Percentiles rank a stretch among this genome's conserved stretches.
These are phyloP conservation scores for Insectozyma bohioensis DNA, from an alignment of 1,139 yeast genomes.

Conservation along the genomic window DNA sequence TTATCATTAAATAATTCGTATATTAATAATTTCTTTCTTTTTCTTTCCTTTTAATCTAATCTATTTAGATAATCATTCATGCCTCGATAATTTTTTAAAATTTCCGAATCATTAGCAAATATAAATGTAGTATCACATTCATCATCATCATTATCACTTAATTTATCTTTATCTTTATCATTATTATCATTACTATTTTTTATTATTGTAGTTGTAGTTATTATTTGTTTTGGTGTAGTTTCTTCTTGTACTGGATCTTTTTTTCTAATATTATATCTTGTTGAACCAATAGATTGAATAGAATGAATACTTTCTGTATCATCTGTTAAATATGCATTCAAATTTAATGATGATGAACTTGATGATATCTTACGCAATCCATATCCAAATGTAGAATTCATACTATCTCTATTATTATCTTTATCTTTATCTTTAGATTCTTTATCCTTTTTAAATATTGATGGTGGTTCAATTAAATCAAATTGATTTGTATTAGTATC, in stretches of 20 bases:
- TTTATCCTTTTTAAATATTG: conserved; percentile 23
- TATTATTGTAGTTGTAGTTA: too few relatives aligned
- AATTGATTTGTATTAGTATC: too few relatives aligned
- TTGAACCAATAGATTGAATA: conserved; percentile 7
- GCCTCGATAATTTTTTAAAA: conserved; percentile 16
- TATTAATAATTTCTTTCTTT: background rate
- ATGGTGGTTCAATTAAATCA: conserved; percentile 41
- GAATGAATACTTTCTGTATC: conserved; percentile 19
- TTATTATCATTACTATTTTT: conserved; percentile 8
- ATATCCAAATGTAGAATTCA: conserved; percentile 16
- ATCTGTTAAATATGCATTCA: conserved; percentile 47
- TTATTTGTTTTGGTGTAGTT: too few relatives aligned
- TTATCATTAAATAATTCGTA: background rate
- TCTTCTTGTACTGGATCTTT: conserved; percentile 7
- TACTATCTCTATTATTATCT: background rate
- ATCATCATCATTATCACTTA: conserved; percentile 14
- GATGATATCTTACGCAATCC: conserved; percentile 39
- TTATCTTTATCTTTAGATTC: conserved; percentile 2
- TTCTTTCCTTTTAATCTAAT: conserved; percentile 15
- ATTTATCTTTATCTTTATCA: conserved; percentile 9
- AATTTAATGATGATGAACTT: conserved; percentile 43
- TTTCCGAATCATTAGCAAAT: conserved; percentile 14
- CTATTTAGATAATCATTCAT: conserved; percentile 31
- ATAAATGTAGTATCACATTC: conserved; percentile 20
- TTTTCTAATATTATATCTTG: conserved; percentile 10